Conservation (phyloP, 352 stramenopile genomes). For the Pythium myriotylum region DNA sequence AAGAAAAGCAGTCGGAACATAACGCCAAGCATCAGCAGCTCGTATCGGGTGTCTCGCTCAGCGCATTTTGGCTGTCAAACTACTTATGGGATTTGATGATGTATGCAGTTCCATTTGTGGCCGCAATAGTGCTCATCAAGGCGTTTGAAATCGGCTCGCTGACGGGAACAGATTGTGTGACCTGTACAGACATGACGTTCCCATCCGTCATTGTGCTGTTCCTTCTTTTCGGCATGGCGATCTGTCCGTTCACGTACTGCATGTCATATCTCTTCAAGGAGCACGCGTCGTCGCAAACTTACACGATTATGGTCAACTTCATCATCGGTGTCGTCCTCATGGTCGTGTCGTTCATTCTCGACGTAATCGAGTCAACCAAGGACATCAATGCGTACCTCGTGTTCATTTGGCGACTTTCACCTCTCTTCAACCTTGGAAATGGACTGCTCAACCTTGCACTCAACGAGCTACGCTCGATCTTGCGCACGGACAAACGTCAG, state of each 20-base stretch:
- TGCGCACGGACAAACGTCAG: conserved; percentile 34
- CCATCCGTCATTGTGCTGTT: conserved; percentile 53
- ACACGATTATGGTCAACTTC: conserved; percentile 72
- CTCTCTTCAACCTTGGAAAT: conserved; percentile 49
- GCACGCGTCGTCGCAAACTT: conserved; percentile 60
- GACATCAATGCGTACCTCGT: conserved; percentile 51
- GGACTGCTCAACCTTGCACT: conserved; percentile 32
- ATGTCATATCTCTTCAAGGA: conserved; percentile 67
- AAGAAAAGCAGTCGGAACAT: conserved; percentile 87
- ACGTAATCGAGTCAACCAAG: conserved; percentile 48
- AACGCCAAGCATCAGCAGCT: conserved; percentile 97
- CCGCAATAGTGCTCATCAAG: conserved; percentile 46
- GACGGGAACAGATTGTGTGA: conserved; percentile 35
- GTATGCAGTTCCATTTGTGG: conserved; percentile 79
- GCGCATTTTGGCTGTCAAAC: conserved; percentile 95
- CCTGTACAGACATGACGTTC: conserved; percentile 31
- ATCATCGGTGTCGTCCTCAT: conserved; percentile 60
- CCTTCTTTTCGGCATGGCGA: conserved; percentile 53
- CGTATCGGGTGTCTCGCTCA: conserved; percentile 92
- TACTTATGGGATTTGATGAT: conserved; percentile 92
- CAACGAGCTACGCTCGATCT: conserved; percentile 23
- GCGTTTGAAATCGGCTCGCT: conserved; percentile 25
- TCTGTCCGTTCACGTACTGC: conserved; percentile 64
- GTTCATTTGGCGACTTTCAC: conserved; percentile 69
- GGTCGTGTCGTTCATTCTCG: conserved; percentile 54